Percentiles rank a stretch among this genome's conserved stretches.
Conservation (phyloP, 2,329 filamentous ascomycete genomes). For the Fusarium odoratissimum region DNA sequence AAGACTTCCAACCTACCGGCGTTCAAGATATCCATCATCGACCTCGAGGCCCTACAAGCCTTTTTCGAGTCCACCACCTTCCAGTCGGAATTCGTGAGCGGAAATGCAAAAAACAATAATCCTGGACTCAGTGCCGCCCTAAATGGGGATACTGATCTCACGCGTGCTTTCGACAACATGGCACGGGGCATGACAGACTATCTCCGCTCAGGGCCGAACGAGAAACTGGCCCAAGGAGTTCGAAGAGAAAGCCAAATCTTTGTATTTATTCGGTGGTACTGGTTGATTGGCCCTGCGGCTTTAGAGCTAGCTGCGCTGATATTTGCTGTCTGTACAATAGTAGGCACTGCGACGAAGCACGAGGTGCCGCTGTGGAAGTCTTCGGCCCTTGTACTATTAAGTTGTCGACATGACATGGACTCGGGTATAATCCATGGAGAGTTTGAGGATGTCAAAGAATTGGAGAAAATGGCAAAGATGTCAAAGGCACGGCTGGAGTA, state of each 20-base stretch:
- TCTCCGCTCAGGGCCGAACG: background rate
- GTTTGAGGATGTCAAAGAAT: background rate
- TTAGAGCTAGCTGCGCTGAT: background rate
- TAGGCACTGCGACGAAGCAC: background rate
- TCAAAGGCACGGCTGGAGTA: background rate
- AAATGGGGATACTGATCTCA: background rate
- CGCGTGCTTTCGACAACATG: background rate
- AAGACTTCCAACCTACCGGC: background rate
- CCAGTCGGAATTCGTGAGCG: background rate
- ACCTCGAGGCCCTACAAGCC: background rate
- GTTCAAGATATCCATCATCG: background rate
- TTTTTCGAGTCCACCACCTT: background rate
- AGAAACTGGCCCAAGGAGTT: background rate
- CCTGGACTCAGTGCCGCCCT: background rate
- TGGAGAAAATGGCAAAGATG: background rate
- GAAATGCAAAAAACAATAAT: rapidly evolving
- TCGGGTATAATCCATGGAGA: background rate
- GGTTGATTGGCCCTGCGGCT: background rate
- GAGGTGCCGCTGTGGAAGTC: background rate
- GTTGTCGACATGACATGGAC: background rate
- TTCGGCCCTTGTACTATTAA: background rate
- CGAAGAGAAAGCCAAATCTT: background rate
- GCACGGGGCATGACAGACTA: background rate
- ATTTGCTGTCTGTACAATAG: background rate
- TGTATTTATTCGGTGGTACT: background rate